Evolutionary conservation across 208 protist species (phyloP).

Genomic region (Crithidia bombi): DNA sequence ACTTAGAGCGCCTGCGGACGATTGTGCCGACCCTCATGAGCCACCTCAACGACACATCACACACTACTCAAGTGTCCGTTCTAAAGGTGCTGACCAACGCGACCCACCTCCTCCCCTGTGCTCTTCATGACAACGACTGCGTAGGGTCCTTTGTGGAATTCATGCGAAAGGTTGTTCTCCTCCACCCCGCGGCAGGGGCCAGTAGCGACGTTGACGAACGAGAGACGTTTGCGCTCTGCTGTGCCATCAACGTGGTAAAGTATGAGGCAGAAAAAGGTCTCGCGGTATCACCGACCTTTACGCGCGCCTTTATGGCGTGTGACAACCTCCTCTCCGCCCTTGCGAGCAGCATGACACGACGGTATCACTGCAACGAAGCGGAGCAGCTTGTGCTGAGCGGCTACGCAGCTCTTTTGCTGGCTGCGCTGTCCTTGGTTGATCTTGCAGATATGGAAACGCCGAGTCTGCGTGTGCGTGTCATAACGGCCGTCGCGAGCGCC

Average conservation of each 20-base stretch:
- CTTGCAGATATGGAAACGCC: slow-evolving; percentile 1
- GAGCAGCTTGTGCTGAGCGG: slow-evolving; percentile 75
- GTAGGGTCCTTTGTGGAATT: not conserved
- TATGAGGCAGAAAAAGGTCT: slow-evolving; percentile 40
- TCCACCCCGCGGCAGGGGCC: not conserved
- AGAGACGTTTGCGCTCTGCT: slow-evolving; percentile 67
- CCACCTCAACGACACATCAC: not conserved
- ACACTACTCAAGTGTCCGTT: slow-evolving; percentile 10
- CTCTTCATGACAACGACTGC: not conserved
- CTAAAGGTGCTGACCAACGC: slow-evolving; percentile 77
- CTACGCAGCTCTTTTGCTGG: slow-evolving; percentile 82
- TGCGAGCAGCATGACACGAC: slow-evolving; percentile 33
- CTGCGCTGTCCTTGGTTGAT: slow-evolving; percentile 57
- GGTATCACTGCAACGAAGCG: slow-evolving; percentile 44
- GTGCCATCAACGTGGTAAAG: slow-evolving; percentile 76
- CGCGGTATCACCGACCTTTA: slow-evolving; percentile 16
- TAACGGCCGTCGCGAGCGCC: slow-evolving; percentile 62
- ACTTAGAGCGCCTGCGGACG: slow-evolving; percentile 5
- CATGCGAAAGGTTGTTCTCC: not conserved
- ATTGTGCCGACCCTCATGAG: slow-evolving; percentile 22
- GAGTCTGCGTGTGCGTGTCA: slow-evolving; percentile 56
- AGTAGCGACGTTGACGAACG: slow-evolving; percentile 23
- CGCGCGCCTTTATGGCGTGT: slow-evolving; percentile 9
- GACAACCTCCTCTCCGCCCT: slow-evolving; percentile 5
- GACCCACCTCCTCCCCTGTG: slow-evolving; percentile 44